Percentiles rank a stretch among this genome's conserved stretches.
Conservation (phyloP, 768 basidiomycete genomes). For the Trametes villosa region DNA sequence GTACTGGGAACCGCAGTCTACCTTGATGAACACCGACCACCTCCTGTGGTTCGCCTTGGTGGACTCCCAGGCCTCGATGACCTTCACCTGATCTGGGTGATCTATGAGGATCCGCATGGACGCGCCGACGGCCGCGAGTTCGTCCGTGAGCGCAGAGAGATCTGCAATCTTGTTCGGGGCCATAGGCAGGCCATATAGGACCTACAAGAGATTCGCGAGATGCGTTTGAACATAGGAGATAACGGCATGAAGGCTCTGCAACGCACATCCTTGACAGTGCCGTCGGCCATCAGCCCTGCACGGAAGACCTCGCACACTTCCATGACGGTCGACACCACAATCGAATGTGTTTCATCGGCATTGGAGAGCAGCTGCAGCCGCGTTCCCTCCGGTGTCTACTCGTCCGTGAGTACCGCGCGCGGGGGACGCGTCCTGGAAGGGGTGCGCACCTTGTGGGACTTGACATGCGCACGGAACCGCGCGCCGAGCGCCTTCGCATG, state of each 20-base stretch:
- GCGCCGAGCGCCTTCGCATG: slow-evolving; percentile 70
- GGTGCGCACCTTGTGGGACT: slow-evolving; percentile 72
- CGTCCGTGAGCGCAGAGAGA: slow-evolving; percentile 60
- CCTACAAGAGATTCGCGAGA: slow-evolving; percentile 43
- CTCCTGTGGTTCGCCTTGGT: slow-evolving; percentile 41
- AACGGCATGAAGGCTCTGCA: neutral
- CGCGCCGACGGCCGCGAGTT: slow-evolving; percentile 58
- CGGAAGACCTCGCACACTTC: slow-evolving; percentile 79
- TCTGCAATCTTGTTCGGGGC: slow-evolving; percentile 73
- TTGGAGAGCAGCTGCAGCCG: slow-evolving; percentile 65
- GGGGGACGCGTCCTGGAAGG: neutral
- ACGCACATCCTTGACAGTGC: slow-evolving; percentile 77
- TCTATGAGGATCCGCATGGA: slow-evolving; percentile 73
- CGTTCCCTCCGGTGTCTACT: slow-evolving; percentile 72
- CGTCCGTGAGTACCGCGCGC: neutral
- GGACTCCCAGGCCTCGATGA: slow-evolving; percentile 64
- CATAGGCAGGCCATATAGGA: slow-evolving; percentile 81
- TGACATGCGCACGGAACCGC: slow-evolving; percentile 80
- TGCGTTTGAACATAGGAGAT: slow-evolving; percentile 5
- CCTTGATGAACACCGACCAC: slow-evolving; percentile 84
- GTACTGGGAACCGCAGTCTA: slow-evolving; percentile 79
- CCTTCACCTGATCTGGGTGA: slow-evolving; percentile 70
- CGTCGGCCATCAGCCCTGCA: slow-evolving; percentile 70
- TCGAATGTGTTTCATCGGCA: slow-evolving; percentile 57
- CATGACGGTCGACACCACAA: slow-evolving; percentile 82